Evolutionary conservation across 2,329 filamentous ascomycete genomes (phyloP).

Genomic region (Diplodia sapinea): DNA sequence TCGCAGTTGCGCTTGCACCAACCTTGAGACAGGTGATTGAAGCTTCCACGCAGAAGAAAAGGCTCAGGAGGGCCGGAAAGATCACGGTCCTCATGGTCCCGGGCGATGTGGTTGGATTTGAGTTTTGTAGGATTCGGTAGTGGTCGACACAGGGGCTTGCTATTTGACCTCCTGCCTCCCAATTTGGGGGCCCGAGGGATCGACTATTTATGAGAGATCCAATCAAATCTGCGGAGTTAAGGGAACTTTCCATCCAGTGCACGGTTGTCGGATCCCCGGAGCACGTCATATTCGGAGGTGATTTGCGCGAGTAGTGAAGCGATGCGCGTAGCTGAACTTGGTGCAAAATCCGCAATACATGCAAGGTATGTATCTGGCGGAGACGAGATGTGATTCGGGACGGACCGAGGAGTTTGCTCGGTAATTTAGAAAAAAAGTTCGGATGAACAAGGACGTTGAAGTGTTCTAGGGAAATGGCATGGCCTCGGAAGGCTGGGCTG

Average conservation of each 20-base stretch:
- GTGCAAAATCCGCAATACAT: not conserved
- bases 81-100: not conserved
- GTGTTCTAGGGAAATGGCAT: no score
- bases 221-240: slow-evolving; percentile 12
- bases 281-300: slow-evolving; percentile 11
- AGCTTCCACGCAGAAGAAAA: slow-evolving; percentile 32
- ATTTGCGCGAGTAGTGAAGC: slow-evolving; percentile 16
- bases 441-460: no score
- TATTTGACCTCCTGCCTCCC: not conserved
- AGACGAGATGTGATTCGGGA: not conserved
- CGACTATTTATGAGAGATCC: not conserved
- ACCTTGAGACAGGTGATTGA: slow-evolving; percentile 50
- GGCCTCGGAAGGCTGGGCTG: no score
- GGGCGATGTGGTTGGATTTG: not conserved
- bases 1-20: slow-evolving; percentile 52
- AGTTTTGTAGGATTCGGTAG: not conserved
- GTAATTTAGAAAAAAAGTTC: no score
- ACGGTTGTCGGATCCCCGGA: slow-evolving; percentile 1
- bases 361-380: not conserved
- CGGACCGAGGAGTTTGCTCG: not conserved
- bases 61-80: slow-evolving; percentile 8
- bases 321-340: not conserved
- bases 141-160: not conserved
- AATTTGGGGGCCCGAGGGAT: not conserved
- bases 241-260: slow-evolving; percentile 7